Base-by-base conservation (phyloP, 352 stramenopile species). In the Phytophthora podocarpi region DNA sequence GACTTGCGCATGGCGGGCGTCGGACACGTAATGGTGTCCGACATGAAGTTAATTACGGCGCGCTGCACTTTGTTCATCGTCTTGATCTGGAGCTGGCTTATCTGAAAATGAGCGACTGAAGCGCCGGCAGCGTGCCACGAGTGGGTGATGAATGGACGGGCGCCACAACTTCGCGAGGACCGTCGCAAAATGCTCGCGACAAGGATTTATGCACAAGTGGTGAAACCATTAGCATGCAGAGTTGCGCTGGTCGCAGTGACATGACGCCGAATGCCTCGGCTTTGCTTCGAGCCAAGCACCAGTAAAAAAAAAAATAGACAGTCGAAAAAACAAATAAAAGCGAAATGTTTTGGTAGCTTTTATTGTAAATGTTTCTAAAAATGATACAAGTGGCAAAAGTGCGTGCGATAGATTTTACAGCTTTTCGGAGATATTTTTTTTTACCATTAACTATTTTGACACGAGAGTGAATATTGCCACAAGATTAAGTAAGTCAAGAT, bases 1-100 rank as follows among this genome's bases (percentile, higher is more conserved):
- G 82, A 73, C 46, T 93, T 76, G 12, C 96, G 79, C 97, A 99
- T 99, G 55, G 76, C 78, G 21, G 67, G 47, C 24, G 90, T 97
- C 27, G 97, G 97, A 67, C 87, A 80, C 15, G 97, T 99, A 18
- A 99, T 90, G 31, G 97, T 99, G 79, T 99, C 97, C 55, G 85
- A 98, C 43, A 98, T 80, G 52, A 99, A 81, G 82, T 99, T 98
- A 34, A 98, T 74, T 28, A 74, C 64, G 21, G 39, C 50, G 63
- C 57, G 67, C 48, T 68, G 52, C 23, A 64, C 64, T n/a, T n/a
- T n/a, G 21, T 41, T 57, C 55, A 62, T 66, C 41, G 28, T 61
- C 28, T 51, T 58, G 47, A 12, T 42, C 40, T 45, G 23, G 57
- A 54, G 48, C 35, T 53, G 55, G 37, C 16, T 30, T 27, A 61